Conservation (phyloP, 1,284 basidiomycete genomes). For the Pyrrhoderma lamaoense region DNA sequence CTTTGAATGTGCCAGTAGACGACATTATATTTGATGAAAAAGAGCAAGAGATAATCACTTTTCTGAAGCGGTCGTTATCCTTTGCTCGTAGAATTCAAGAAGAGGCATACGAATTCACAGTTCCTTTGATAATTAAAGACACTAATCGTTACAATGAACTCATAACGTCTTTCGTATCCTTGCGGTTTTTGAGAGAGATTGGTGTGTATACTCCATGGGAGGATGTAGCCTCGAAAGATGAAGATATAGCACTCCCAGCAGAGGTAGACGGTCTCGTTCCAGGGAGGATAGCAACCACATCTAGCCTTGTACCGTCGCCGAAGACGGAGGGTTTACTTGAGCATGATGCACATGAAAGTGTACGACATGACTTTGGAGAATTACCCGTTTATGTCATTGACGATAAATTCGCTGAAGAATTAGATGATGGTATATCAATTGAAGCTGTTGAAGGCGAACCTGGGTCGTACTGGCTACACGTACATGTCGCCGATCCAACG, state of each 20-base stretch:
- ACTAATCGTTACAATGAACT: slow-evolving; percentile 33
- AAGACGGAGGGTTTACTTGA: slow-evolving; percentile 25
- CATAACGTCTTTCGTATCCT: slow-evolving; percentile 32
- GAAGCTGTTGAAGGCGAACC: slow-evolving; percentile 55
- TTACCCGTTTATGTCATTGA: slow-evolving; percentile 89
- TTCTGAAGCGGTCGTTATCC: slow-evolving; percentile 58
- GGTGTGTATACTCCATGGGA: slow-evolving; percentile 75
- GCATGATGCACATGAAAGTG: slow-evolving; percentile 49
- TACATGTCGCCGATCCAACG: slow-evolving; percentile 93
- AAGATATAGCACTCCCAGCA: slow-evolving; percentile 21
- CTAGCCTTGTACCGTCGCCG: not conserved
- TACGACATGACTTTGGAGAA: slow-evolving; percentile 83
- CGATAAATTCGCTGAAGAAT: slow-evolving; percentile 72
- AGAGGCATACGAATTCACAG: slow-evolving; percentile 52
- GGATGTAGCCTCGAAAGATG: slow-evolving; percentile 36
- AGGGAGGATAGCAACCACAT: too few relatives aligned
- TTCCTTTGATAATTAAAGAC: slow-evolving; percentile 57
- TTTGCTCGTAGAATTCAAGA: slow-evolving; percentile 53
- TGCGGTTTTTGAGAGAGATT: slow-evolving; percentile 52
- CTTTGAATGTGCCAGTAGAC: slow-evolving; percentile 21
- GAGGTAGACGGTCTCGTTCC: not conserved
- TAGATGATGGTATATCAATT: slow-evolving; percentile 92
- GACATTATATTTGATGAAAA: slow-evolving; percentile 26
- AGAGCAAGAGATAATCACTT: slow-evolving; percentile 61
- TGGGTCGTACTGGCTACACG: slow-evolving; percentile 73